Evolutionary conservation across 2,329 filamentous ascomycete species (phyloP).

Genomic region (Fusarium protoensiforme): DNA sequence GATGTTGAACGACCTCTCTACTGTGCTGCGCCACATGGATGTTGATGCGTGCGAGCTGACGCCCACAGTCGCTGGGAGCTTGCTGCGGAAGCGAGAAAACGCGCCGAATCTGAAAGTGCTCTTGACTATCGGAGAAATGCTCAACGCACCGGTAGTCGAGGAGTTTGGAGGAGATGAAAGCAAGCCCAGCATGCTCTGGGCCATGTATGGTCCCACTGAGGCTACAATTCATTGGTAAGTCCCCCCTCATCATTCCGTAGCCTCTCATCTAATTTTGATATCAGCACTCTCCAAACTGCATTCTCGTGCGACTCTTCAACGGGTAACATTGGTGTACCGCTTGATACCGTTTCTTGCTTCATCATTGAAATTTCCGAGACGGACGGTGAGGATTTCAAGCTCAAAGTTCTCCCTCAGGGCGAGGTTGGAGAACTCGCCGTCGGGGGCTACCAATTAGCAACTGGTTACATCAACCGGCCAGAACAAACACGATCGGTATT

Average conservation of each 20-base stretch:
- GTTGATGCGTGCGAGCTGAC: slow-evolving; percentile 91
- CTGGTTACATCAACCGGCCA: slow-evolving; percentile 83
- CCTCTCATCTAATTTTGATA: not conserved
- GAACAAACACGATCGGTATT: slow-evolving; percentile 81
- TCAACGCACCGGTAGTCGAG: slow-evolving; percentile 78
- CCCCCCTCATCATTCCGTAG: not conserved
- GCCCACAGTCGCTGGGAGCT: slow-evolving; percentile 83
- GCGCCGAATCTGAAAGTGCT: slow-evolving; percentile 77
- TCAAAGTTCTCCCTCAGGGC: slow-evolving; percentile 70
- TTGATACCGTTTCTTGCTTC: slow-evolving; percentile 85
- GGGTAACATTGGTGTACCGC: slow-evolving; percentile 79
- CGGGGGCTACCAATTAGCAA: slow-evolving; percentile 82
- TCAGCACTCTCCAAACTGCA: slow-evolving; percentile 74
- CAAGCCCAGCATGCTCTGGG: slow-evolving; percentile 77
- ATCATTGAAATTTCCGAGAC: slow-evolving; percentile 64
- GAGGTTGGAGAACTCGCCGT: slow-evolving; percentile 83
- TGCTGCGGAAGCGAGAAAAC: slow-evolving; percentile 74
- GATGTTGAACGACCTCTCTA: slow-evolving; percentile 81
- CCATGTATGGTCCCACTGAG: slow-evolving; percentile 95
- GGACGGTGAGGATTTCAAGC: slow-evolving; percentile 37
- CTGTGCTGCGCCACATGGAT: slow-evolving; percentile 69
- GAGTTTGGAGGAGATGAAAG: slow-evolving; percentile 76
- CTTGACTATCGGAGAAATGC: slow-evolving; percentile 93
- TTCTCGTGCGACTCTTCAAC: slow-evolving; percentile 68
- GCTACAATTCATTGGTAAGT: slow-evolving; percentile 84